Percentiles rank a stretch among this genome's conserved stretches.
Evolutionary conservation across 805 yeast species (phyloP).

Genomic region (Huiozyma naganishii): DNA sequence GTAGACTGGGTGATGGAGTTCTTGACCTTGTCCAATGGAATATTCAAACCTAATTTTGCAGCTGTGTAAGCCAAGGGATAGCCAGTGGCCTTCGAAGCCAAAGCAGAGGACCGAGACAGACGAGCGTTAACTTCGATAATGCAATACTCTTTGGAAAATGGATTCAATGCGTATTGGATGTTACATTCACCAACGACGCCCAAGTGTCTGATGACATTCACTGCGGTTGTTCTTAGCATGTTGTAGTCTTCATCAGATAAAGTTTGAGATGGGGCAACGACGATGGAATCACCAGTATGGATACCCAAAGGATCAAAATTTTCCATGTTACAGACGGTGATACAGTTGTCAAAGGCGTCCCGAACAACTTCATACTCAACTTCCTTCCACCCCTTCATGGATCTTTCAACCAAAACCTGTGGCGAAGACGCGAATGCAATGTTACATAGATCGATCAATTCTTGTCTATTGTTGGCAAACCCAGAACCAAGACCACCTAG

Average conservation of each 20-base stretch:
- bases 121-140: constrained; percentile 97
- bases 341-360: constrained; percentile 94
- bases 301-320: constrained; percentile 97
- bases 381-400: constrained; percentile 99
- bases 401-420: constrained; percentile 87
- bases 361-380: constrained; percentile 98
- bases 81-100: constrained; percentile 98
- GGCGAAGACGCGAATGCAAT: constrained; percentile 94
- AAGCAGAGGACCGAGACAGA: constrained; percentile 94
- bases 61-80: constrained; percentile 97
- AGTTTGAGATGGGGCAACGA: constrained; percentile 97
- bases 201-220: constrained; percentile 89
- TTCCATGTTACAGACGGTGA: constrained; percentile 98
- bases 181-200: constrained; percentile 99
- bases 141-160: constrained; percentile 88
- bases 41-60: constrained; percentile 89
- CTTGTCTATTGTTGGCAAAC: constrained; percentile 80
- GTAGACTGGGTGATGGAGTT: constrained; percentile 91
- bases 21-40: constrained; percentile 81
- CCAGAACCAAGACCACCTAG: constrained; percentile 98
- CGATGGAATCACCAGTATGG: constrained; percentile 98
- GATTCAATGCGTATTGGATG: constrained; percentile 92
- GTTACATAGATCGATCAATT: constrained; percentile 73
- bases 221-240: constrained; percentile 96
- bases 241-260: constrained; percentile 93